Conservation (phyloP, 2,329 filamentous ascomycete species). For the Septoria petroselini region DNA sequence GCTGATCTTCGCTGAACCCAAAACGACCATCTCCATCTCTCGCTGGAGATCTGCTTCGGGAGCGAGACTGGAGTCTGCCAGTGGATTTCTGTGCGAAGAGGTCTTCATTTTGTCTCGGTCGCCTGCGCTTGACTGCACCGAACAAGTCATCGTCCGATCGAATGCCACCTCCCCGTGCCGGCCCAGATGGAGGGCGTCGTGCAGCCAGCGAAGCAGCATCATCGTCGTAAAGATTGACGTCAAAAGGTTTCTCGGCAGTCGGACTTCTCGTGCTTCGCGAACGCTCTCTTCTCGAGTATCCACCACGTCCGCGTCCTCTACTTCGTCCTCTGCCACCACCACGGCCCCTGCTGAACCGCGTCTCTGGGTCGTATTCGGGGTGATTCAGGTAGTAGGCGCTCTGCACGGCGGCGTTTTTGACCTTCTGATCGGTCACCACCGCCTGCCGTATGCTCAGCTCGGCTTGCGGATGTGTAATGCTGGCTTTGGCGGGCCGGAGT, state of each 20-base stretch:
- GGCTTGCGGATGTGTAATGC: constrained; percentile 65
- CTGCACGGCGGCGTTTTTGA: constrained; percentile 69
- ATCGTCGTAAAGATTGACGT: constrained; percentile 82
- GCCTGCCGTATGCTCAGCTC: constrained; percentile 71
- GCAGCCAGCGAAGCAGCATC: constrained; percentile 39
- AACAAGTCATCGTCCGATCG: constrained; percentile 18
- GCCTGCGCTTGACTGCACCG: constrained; percentile 15
- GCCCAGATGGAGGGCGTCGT: constrained; percentile 4
- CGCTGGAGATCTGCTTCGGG: constrained; percentile 57
- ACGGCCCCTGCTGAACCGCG: constrained; percentile 54
- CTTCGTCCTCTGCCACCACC: constrained; percentile 26
- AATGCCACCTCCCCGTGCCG: constrained; percentile 10
- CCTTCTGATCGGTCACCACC: constrained; percentile 73
- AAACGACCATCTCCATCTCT: constrained; percentile 49
- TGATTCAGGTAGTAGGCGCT: constrained; percentile 92
- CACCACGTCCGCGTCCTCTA: constrained; percentile 55
- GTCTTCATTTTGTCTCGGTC: constrained; percentile 30
- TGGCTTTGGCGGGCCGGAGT: constrained; percentile 61
- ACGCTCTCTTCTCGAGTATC: constrained; percentile 50
- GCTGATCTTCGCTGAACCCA: constrained; percentile 51
- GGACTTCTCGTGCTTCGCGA: constrained; percentile 34
- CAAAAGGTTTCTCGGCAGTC: constrained; percentile 51
- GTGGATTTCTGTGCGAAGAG: constrained; percentile 35
- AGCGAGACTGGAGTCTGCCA: constrained; percentile 50
- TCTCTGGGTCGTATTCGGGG: constrained; percentile 81